phyloP scores from a whole-genome alignment of 2,329 filamentous ascomycete species.

The Camillea tinctor region DNA sequence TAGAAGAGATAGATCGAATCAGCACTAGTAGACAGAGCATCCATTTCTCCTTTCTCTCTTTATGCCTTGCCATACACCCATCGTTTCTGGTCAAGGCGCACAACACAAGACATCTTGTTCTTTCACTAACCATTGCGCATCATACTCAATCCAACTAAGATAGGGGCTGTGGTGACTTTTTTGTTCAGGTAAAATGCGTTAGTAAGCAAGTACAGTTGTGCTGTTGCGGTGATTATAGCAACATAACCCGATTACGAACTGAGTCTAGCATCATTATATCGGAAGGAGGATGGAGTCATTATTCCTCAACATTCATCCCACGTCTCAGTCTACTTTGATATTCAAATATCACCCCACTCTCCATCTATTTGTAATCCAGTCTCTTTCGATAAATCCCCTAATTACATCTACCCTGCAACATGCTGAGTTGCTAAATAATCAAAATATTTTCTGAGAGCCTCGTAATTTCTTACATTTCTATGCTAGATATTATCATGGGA shows the following conservation, averaged over 20 bases:
- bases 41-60: neutral
- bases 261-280: conserved; percentile 7
- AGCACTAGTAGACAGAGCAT: neutral
- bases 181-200: no score
- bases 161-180: no score
- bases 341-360: conserved; percentile 15
- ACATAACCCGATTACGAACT: conserved; percentile 18
- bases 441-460: neutral
- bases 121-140: neutral
- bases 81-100: neutral
- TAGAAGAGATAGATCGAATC: neutral
- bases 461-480: neutral
- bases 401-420: no score
- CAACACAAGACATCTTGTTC: neutral
- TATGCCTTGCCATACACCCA: no score
- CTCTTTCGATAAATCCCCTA: neutral
- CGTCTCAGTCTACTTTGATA: neutral
- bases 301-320: neutral
- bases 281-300: conserved; percentile 28
- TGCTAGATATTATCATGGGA: conserved; percentile 19
- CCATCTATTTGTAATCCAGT: neutral
- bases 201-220: neutral
- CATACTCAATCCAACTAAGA: neutral
- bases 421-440: neutral
- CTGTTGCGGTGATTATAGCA: neutral